A percentile compares a stretch with the other conserved stretches of the same genome.
phyloP scores from a whole-genome alignment of 2,329 filamentous ascomycete genomes.

The Colletotrichum gloeosporioides region DNA sequence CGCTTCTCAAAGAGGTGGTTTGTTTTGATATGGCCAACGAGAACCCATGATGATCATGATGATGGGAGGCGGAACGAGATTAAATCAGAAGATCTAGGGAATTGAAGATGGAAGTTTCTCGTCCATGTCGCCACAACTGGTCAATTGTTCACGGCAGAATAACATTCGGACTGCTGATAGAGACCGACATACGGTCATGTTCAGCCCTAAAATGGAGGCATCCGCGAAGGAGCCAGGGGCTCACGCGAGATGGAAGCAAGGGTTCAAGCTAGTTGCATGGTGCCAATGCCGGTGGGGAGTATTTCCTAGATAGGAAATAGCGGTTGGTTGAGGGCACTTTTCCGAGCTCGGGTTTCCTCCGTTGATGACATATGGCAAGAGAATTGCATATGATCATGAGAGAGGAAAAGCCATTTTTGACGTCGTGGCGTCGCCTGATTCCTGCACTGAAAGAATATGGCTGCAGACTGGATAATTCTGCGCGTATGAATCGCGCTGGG shows the following conservation, averaged over 20 bases:
- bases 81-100: background rate
- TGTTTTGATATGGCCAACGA: background rate
- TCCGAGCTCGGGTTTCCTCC: background rate
- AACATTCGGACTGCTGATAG: background rate
- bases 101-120: background rate
- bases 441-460: background rate
- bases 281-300: background rate
- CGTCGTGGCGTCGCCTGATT: background rate
- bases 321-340: background rate
- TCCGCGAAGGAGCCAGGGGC: background rate
- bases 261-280: background rate
- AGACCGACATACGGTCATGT: background rate
- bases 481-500: background rate
- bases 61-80: background rate
- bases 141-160: background rate
- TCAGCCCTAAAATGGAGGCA: background rate
- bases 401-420: background rate
- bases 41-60: background rate
- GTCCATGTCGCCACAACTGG: background rate
- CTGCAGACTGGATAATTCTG: background rate
- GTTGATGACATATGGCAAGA: background rate
- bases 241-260: background rate
- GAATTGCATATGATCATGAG: background rate
- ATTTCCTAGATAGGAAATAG: background rate
- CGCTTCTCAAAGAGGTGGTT: background rate